These are phyloP conservation scores for Trifolium pratense DNA, from an alignment of 306 rosid genomes.

Conservation along the genomic window DNA sequence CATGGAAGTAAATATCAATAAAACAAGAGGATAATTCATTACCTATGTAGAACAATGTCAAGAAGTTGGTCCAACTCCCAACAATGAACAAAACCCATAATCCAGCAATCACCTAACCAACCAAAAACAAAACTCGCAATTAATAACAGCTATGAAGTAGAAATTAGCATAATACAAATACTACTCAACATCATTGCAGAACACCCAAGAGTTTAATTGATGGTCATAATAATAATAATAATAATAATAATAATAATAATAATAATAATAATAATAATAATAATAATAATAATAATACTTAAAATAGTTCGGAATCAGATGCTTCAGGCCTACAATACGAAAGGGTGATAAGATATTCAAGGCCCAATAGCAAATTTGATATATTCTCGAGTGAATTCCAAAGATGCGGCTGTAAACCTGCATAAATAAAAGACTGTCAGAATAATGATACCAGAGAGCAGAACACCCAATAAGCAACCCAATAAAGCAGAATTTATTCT, in stretches of 20 bases:
- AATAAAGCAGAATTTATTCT: neutral
- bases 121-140: constrained; percentile 19
- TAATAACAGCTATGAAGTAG: neutral
- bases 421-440: constrained; percentile 23
- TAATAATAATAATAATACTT: no score
- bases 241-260: no score
- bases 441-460: constrained; percentile 3
- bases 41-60: constrained; percentile 91
- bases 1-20: neutral
- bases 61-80: constrained; percentile 72
- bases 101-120: constrained; percentile 75
- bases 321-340: no score
- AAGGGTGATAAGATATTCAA: no score
- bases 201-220: no score
- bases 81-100: constrained; percentile 81
- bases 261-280: no score
- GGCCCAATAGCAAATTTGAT: constrained; percentile 78
- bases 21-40: constrained; percentile 35
- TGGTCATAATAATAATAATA: no score
- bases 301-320: no score
- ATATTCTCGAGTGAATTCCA: constrained; percentile 83
- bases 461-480: constrained; percentile 16
- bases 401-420: constrained; percentile 82
- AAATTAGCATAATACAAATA: constrained; percentile 6
- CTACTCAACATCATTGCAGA: neutral